Base-by-base conservation (phyloP, 164 flowering plant species). In the Nymphaea thermarum region DNA sequence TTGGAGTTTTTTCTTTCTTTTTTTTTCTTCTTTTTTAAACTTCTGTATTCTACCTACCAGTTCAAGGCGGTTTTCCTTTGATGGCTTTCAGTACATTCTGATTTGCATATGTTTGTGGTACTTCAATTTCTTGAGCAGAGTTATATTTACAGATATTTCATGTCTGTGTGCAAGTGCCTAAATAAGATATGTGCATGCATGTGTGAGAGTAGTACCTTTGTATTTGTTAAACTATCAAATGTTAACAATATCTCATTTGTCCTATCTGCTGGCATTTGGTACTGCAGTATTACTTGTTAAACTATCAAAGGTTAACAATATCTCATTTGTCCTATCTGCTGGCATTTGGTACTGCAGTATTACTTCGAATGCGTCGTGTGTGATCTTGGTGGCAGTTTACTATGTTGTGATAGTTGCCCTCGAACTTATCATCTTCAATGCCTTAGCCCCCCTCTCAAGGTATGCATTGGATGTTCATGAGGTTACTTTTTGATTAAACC, bases 371-470 rank as follows among this genome's bases (percentile, higher is more conserved):
- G 99, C 73, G 96, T 81, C 64, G 75, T 95, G 69, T 95, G 99
- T 77, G 96, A 95, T 80, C 80, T 86, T 81, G 96, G 99, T 72
- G 98, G 98, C 67, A 85, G 88, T 81, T 80, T 93, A 82, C 83
- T 93, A 10, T 93, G 98, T 77, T 93, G 98, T 77, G 98, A 93
- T 76, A 79, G 86, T 72, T 93, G 98, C 74, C 98, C 98, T 47
- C 77, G 89, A 43, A 87, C 93, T 6, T 93, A 93, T 81, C 98
- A 93, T 84, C 83, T 89, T n/a, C 85, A 89, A 71, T 93, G 98
- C 80, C 96, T 93, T 67, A 80, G 82, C 79, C 98, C 98, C 42
- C 97, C 97, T 71, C 92, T 93, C 72, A 86, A 93, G 98, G 98
- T 93, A 82, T 73, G 59, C 70, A 74, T 10, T 63, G 43, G 62